Evolutionary conservation across 129 eudicot genomes (phyloP), one percentile per base, ranked within the genome.

Genomic region (Tagetes patula): DNA sequence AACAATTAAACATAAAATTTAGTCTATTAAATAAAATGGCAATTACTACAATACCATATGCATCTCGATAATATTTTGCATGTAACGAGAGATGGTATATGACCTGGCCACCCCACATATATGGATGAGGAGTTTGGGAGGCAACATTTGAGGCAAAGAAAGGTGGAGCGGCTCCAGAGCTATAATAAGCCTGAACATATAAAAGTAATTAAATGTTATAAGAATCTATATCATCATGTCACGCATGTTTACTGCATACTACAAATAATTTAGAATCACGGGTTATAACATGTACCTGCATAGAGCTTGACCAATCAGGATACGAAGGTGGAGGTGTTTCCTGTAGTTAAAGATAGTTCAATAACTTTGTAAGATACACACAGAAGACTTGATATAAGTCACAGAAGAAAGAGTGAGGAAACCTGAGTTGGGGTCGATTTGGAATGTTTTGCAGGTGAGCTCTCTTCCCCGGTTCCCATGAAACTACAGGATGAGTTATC

Each of bases 91-190:
- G 75, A 55, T 54, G 73, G 55, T 78, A 37, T 20, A 20, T 20
- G 11, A 94, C 98, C 98, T 94, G 98, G 74, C 87, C 87, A n/a
- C 88, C 96, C 98, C 96, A 90, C 93, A 90, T 70, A 79, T 87
- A 94, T 30, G 96, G 96, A 82, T 90, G 96, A 8, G 98, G 93
- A 82, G 90, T 73, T 3, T 95, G 92, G 82, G 96, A 81, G 66
- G 89, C 82, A 69, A 92, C 95, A 72, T 88, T 68, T 48, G 98
- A 82, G 74, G 96, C 92, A 62, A 82, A 89, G 70, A 93, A 93
- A 36, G 98, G 92, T 11, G 96, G 96, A 79, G 96, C 60, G 73
- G 82, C 91, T 72, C 92, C 96, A 81, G 88, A 80, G 76, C 91
- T 82, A 84, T 86, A 90, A 83, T 86, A 89, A 40, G 98, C 98